Base-by-base conservation (phyloP, 2,329 filamentous ascomycete species). In the Cylindrodendrum hubeiense region DNA sequence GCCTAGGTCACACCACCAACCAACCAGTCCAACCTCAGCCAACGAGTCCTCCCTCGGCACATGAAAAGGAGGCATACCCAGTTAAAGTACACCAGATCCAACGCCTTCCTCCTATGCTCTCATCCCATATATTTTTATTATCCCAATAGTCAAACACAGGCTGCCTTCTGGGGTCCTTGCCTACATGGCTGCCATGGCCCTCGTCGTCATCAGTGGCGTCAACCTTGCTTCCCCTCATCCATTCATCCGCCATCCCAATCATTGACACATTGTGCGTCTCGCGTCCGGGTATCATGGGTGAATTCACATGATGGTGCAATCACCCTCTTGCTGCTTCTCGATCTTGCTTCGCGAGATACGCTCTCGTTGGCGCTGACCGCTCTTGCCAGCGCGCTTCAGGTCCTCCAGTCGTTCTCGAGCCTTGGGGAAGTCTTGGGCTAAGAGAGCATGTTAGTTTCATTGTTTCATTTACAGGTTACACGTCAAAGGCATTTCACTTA, bases 361-460 rank as follows among this genome's bases (percentile, higher is more conserved):
- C 74, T 95, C 93, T 59, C 93, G 87, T 59, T 90, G 89, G 76
- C 93, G 93, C 67, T 92, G 71, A 52, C 81, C 85, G 41, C 90
- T 92, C 46, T 89, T 90, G 24, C 93, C 93, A 2, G 91, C 90
- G 67, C 90, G 89, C 81, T 97, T 97, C 59, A 99, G 86, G 71
- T 98, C 96, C 77, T 98, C 95, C 5, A 99, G 87, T 51, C 95
- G 89, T 76, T 98, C 94, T 63, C 95, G 90, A 15, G 96, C 96
- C 79, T 98, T 97, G 47, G 93, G 92, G 77, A 97, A 97, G 76
- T 97, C 94, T 83, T 98, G 95, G 64, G 95, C 95, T 97, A 71
- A 15, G 65, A 5, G 28, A 34, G 8, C 21, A 33, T 65, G 66
- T 82, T 72, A 82, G 78, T 66, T 43, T 56, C 37, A 15, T 21